Conservation (phyloP, 345 rosid genomes). For the Raphanus raphanistrum region DNA sequence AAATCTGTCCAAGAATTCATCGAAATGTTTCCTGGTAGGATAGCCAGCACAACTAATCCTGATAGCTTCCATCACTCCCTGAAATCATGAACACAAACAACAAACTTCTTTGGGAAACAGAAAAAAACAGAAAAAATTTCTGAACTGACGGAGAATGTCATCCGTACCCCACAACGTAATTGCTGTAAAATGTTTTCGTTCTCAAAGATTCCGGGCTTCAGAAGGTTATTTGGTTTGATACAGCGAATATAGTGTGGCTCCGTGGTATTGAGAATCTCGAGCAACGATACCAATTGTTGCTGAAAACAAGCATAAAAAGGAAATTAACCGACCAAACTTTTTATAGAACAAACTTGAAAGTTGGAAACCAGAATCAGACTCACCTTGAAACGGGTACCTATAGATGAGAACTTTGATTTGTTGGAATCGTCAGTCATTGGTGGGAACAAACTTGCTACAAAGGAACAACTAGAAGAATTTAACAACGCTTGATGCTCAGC, state of each 20-base stretch:
- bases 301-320: conserved; percentile 43
- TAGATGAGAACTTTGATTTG: conserved; percentile 92
- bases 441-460: conserved; percentile 84
- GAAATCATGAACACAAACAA: conserved; percentile 26
- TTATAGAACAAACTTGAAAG: neutral
- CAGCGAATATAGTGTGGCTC: conserved; percentile 99
- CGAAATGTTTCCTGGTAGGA: conserved; percentile 89
- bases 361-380: conserved; percentile 22
- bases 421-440: conserved; percentile 79
- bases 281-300: conserved; percentile 92
- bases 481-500: conserved; percentile 97
- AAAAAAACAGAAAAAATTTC: neutral
- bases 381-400: conserved; percentile 99
- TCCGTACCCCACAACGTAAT: conserved; percentile 95
- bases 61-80: conserved; percentile 99
- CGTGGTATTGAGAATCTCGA: conserved; percentile 89
- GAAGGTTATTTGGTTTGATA: conserved; percentile 97
- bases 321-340: conserved; percentile 12
- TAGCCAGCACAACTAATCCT: conserved; percentile 98
- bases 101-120: neutral
- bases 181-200: conserved; percentile 83
- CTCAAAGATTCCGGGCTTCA: conserved; percentile 96
- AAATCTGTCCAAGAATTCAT: conserved; percentile 87
- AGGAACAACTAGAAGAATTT: conserved; percentile 85
- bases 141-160: neutral